Percentiles rank a stretch among this genome's conserved stretches.
phyloP scores from a whole-genome alignment of 164 flowering plant species.

The Stephania japonica region DNA sequence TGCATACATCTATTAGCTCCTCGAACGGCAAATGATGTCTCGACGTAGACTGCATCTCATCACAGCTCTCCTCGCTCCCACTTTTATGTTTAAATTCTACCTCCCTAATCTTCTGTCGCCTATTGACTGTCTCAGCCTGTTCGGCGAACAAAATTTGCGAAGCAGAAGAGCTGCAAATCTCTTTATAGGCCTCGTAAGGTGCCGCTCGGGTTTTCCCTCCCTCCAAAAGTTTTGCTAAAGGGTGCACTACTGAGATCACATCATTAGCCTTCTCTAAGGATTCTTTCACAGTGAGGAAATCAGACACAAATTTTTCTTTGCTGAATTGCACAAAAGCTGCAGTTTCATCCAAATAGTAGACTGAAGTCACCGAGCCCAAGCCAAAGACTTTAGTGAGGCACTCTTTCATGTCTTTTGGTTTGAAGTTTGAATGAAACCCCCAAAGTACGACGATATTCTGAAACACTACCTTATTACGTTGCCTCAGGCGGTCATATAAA shows the following conservation, averaged over 20 bases:
- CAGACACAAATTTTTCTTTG: slow-evolving; percentile 47
- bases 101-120: slow-evolving; percentile 29
- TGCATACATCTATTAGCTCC: slow-evolving; percentile 25
- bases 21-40: slow-evolving; percentile 11
- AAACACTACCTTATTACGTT: slow-evolving; percentile 31
- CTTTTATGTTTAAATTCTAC: slow-evolving; percentile 1
- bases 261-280: slow-evolving; percentile 40
- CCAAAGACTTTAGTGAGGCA: slow-evolving; percentile 63
- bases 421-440: slow-evolving; percentile 64
- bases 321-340: slow-evolving; percentile 77
- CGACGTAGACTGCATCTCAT: slow-evolving; percentile 7
- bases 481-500: slow-evolving; percentile 12
- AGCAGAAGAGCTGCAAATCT: slow-evolving; percentile 62
- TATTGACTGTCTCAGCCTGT: slow-evolving; percentile 64
- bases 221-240: slow-evolving; percentile 57
- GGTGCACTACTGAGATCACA: slow-evolving; percentile 66
- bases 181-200: slow-evolving; percentile 59
- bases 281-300: slow-evolving; percentile 58
- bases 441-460: slow-evolving; percentile 57
- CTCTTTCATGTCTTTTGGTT: slow-evolving; percentile 46
- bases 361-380: slow-evolving; percentile 35
- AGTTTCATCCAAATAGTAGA: slow-evolving; percentile 64
- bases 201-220: slow-evolving; percentile 63
- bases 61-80: background rate
- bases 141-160: slow-evolving; percentile 62